Evolutionary conservation across 2,329 filamentous ascomycete genomes (phyloP), one percentile per base, ranked within the genome.

Genomic region (Tolypocladium guangdongense): DNA sequence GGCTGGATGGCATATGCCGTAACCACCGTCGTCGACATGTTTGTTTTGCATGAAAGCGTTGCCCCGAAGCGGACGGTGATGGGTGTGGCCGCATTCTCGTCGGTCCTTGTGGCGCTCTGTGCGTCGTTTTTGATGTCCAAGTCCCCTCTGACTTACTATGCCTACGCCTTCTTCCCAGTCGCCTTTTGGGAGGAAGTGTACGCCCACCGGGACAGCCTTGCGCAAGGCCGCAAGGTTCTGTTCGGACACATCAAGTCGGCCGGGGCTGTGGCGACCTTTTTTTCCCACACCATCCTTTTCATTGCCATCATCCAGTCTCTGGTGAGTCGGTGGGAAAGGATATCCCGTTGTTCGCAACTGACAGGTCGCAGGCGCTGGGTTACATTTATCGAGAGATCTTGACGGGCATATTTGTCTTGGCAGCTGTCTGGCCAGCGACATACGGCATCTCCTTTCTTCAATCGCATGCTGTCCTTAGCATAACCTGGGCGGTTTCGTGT

Each of bases 111-210:
- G 27, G 76, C 76, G 1, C 70, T 97, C 14, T 96, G 87, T 63
- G 86, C 90, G 7, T 83, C 89, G 0, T 87, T 99, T 53, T 74
- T 87, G 55, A 75, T 89, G 54, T 92, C 95, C 47, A 80, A 83
- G 46, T 96, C 91, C 2, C 87, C 92, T 0, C 66, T 77, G 54
- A 86, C 88, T 2, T 99, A 99, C 68, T 99, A 97, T 64, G 81
- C 83, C 2, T 99, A 99, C 66, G 88, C 86, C 0, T 81, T 95
- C 61, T 99, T 99, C 68, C 93, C 93, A 0, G 84, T 96, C 2
- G 80, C 89, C 54, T 97, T 99, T 72, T 99, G 93, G 93, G 92
- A 96, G 68, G 91, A 96, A 64, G 88, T 96, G 0, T 92, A 86
- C 68, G 88, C 88, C 3, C 82, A 87, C 32, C 80, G 90, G 53